phyloP scores from a whole-genome alignment of 139 green algal species.

The Dunaliella primolecta region DNA sequence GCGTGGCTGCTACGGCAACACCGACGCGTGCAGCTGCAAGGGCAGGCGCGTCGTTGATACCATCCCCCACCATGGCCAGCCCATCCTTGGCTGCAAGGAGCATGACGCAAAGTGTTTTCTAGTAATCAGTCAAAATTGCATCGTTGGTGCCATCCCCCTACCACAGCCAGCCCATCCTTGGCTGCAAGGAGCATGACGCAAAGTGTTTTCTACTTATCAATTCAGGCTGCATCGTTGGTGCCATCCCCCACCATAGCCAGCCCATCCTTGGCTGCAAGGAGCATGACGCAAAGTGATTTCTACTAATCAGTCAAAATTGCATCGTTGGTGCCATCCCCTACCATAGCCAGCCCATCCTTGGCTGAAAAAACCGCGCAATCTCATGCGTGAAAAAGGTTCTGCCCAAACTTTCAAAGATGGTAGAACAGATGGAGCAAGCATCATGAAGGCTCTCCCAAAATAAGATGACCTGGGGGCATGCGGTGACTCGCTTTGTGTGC shows the following conservation, averaged over 20 bases:
- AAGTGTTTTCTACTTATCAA: too few relatives aligned
- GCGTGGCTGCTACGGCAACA: slow-evolving; percentile 61
- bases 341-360: not conserved
- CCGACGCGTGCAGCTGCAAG: slow-evolving; percentile 80
- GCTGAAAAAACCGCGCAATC: too few relatives aligned
- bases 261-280: not conserved
- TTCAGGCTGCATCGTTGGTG: slow-evolving; percentile 98
- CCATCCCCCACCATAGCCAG: slow-evolving; percentile 90
- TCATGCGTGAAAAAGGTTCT: too few relatives aligned
- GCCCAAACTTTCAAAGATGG: too few relatives aligned
- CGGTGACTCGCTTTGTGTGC: too few relatives aligned
- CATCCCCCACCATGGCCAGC: slow-evolving; percentile 87
- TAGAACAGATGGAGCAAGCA: too few relatives aligned
- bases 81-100: too few relatives aligned
- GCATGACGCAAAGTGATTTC: not conserved
- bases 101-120: too few relatives aligned
- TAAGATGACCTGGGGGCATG: too few relatives aligned
- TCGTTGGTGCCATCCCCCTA: slow-evolving; percentile 95
- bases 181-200: too few relatives aligned
- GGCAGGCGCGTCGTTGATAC: slow-evolving; percentile 94
- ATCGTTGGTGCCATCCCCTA: not conserved
- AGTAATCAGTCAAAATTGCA: too few relatives aligned
- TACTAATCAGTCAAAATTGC: not conserved
- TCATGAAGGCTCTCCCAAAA: too few relatives aligned
- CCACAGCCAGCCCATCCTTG: slow-evolving; percentile 73